phyloP scores from a whole-genome alignment of 495 filamentous ascomycete genomes.

The Penicillium bovifimosum region DNA sequence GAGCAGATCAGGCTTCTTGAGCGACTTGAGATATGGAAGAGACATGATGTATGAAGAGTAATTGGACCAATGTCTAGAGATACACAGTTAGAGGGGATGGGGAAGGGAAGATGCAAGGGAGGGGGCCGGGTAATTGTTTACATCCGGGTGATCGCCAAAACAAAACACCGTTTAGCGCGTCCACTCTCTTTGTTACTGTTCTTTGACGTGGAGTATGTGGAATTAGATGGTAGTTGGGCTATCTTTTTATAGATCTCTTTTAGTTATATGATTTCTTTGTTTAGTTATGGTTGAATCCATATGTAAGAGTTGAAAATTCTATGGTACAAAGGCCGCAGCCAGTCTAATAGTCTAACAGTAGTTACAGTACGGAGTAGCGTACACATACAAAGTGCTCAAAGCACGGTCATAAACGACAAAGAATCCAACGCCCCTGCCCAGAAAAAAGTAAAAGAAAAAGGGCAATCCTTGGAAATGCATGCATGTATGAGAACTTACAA shows the following conservation, averaged over 20 bases:
- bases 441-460: neutral
- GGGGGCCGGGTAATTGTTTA: slow-evolving; percentile 26
- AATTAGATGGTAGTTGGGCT: neutral
- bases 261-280: too few species aligned
- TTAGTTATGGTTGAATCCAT: too few species aligned
- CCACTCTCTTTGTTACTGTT: slow-evolving; percentile 4
- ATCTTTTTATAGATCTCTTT: neutral
- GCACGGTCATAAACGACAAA: slow-evolving; percentile 7
- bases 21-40: slow-evolving; percentile 69
- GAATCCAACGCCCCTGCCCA: slow-evolving; percentile 29
- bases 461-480: slow-evolving; percentile 12
- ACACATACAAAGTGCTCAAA: slow-evolving; percentile 8
- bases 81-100: neutral
- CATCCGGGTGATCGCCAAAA: slow-evolving; percentile 29
- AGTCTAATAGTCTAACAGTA: slow-evolving; percentile 17
- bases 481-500: slow-evolving; percentile 18
- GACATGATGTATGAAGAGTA: slow-evolving; percentile 42
- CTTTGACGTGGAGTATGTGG: neutral
- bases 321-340: slow-evolving; percentile 13
- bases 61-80: slow-evolving; percentile 11
- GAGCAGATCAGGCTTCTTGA: slow-evolving; percentile 76
- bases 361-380: slow-evolving; percentile 6
- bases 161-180: slow-evolving; percentile 31
- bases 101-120: slow-evolving; percentile 22
- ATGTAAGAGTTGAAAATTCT: slow-evolving; percentile 4